phyloP scores from a whole-genome alignment of 352 stramenopile genomes.

The Pythium apleroticum region DNA sequence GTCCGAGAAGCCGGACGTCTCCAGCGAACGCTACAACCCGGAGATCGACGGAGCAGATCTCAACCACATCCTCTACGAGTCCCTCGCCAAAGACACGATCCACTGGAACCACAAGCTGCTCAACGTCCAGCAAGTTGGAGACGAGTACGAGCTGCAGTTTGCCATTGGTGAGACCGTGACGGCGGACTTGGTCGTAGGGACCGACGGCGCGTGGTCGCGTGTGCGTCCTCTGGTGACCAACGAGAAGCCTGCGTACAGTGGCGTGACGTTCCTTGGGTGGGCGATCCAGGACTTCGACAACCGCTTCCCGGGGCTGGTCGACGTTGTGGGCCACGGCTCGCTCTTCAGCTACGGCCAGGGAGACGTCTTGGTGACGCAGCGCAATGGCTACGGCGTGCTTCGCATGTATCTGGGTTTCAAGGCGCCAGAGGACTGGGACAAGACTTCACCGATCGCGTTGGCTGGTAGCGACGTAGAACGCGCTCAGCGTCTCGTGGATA shows the following conservation, averaged over 20 bases:
- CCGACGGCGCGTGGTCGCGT: slow-evolving; percentile 25
- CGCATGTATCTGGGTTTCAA: slow-evolving; percentile 27
- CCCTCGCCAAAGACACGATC: slow-evolving; percentile 11
- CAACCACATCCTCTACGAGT: slow-evolving; percentile 19
- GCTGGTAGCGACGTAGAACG: slow-evolving; percentile 11
- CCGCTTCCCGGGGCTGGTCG: slow-evolving; percentile 19
- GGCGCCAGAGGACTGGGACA: slow-evolving; percentile 3
- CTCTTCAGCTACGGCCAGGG: slow-evolving; percentile 21
- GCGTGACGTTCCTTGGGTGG: slow-evolving; percentile 19
- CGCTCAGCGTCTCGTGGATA: slow-evolving; percentile 7
- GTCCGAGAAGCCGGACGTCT: not conserved
- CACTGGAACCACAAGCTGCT: slow-evolving; percentile 23
- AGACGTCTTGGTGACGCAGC: slow-evolving; percentile 23
- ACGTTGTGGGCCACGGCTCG: slow-evolving; percentile 24
- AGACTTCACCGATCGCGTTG: slow-evolving; percentile 3
- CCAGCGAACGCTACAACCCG: slow-evolving; percentile 18
- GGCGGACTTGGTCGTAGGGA: slow-evolving; percentile 20
- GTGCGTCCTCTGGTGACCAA: slow-evolving; percentile 17
- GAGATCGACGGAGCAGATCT: slow-evolving; percentile 26
- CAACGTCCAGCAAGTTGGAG: not conserved
- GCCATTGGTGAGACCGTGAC: slow-evolving; percentile 1
- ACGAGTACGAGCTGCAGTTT: slow-evolving; percentile 16
- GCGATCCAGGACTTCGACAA: slow-evolving; percentile 20
- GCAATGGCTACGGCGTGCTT: slow-evolving; percentile 25
- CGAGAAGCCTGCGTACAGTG: slow-evolving; percentile 1